Conservation (phyloP, 1,284 basidiomycete genomes). For the Leccinum fuscescens region DNA sequence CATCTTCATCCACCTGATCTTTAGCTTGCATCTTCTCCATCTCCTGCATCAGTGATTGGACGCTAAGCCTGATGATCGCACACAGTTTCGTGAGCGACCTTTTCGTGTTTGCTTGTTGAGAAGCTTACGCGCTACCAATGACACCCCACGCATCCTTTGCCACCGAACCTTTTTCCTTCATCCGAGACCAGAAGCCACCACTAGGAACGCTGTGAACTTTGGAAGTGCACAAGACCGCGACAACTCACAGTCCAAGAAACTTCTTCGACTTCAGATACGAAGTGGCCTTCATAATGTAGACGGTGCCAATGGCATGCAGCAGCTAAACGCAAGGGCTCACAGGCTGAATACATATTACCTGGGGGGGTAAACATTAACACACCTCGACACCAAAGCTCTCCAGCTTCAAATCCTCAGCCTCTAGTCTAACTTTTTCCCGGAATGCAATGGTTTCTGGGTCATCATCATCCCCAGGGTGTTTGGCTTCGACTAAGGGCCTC, state of each 20-base stretch:
- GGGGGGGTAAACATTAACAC: slow-evolving; percentile 17
- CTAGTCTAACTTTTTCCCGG: slow-evolving; percentile 74
- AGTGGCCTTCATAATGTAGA: slow-evolving; percentile 92
- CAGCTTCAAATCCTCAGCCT: slow-evolving; percentile 95
- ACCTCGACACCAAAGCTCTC: slow-evolving; percentile 99
- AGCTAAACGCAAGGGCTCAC: slow-evolving; percentile 42
- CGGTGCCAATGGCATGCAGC: slow-evolving; percentile 81
- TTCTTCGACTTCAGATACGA: slow-evolving; percentile 91
- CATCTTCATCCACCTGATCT: slow-evolving; percentile 81
- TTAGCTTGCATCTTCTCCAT: slow-evolving; percentile 90
- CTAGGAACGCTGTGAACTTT: slow-evolving; percentile 40
- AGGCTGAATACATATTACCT: slow-evolving; percentile 5
- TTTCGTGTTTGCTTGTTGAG: slow-evolving; percentile 25
- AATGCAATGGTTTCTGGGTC: slow-evolving; percentile 84
- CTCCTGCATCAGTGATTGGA: slow-evolving; percentile 63
- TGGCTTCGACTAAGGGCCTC: slow-evolving; percentile 86
- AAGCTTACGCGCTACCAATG: slow-evolving; percentile 81
- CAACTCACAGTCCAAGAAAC: slow-evolving; percentile 81
- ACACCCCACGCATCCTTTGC: slow-evolving; percentile 95
- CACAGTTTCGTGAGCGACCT: slow-evolving; percentile 1
- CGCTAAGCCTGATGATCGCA: slow-evolving; percentile 23
- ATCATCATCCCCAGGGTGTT: slow-evolving; percentile 80
- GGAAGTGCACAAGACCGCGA: slow-evolving; percentile 11
- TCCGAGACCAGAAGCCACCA: slow-evolving; percentile 88
- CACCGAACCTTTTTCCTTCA: slow-evolving; percentile 93